Percentiles rank a stretch among this genome's conserved stretches.
Evolutionary conservation across 2,329 filamentous ascomycete genomes (phyloP).

Genomic region (Trichoderma asperellum): DNA sequence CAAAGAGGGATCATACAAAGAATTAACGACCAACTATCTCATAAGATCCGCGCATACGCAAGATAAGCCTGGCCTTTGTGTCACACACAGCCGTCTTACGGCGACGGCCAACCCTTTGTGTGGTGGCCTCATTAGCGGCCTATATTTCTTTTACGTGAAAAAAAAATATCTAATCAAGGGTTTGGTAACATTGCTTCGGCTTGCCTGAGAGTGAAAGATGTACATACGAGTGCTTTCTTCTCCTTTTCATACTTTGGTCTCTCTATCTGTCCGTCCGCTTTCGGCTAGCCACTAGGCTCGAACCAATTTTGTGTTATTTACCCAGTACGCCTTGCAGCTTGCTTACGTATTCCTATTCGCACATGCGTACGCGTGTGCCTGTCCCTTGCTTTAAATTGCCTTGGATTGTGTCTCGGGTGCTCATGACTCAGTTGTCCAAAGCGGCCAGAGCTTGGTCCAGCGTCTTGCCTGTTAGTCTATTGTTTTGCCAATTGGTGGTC

Average conservation of each 20-base stretch:
- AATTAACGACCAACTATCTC: too few relatives aligned
- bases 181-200: neutral
- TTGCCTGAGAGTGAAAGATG: neutral
- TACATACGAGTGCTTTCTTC: neutral
- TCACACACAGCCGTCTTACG: neutral
- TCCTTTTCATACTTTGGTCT: neutral
- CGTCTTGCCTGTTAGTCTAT: constrained; percentile 29
- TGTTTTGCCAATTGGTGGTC: constrained; percentile 1
- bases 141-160: neutral
- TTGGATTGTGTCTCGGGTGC: neutral
- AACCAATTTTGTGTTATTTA: neutral
- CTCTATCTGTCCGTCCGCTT: neutral
- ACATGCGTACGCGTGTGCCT: neutral
- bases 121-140: neutral
- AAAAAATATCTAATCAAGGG: too few relatives aligned
- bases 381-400: neutral
- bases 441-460: constrained; percentile 29
- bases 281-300: neutral
- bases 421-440: constrained; percentile 27
- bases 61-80: too few relatives aligned
- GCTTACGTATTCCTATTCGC: neutral
- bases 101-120: neutral
- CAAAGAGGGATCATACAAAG: too few relatives aligned
- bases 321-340: neutral
- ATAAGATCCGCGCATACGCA: too few relatives aligned